Base-by-base conservation (phyloP, 1,284 basidiomycete species). In the Sporisorium reilianum region DNA sequence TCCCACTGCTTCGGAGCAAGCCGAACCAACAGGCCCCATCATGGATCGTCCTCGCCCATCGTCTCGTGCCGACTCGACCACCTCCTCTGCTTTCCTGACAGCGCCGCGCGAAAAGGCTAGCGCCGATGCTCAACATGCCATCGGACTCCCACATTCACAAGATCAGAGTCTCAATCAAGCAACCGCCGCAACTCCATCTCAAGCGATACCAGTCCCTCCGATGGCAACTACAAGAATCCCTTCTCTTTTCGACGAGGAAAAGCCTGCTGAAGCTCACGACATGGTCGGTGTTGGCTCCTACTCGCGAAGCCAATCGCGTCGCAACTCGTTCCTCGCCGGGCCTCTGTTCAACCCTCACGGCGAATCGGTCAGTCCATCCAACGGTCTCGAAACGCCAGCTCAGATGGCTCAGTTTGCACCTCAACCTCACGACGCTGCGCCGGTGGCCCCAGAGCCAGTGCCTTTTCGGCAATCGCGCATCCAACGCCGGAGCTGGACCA, bases 251-350 rank as follows among this genome's bases (percentile, higher is more conserved):
- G 50, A 61, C 16, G 36, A 52, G 12, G 23, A 36, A 8, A 44
- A 10, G 22, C 32, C 49, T 4, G 22, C 23, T 3, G 54, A 59
- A 23, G n/a, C 32, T 1, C 4, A 46, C 23, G 53, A 61, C 46
- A 80, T 80, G 78, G 78, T 71, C 9, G 78, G 78, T 18, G 59
- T 80, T 18, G 78, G 78, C 22, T 80, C 78, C 16, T 79, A 41
- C 45, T 67, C 63, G 5, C 62, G 77, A 12, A 70, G 57, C 30
- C 69, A 70, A 11, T 79, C 78, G 5, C 52, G 78, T 5, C 68
- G 75, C 42, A 79, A 79, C 42, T 79, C 78, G 16, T 57, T 74
- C 41, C 59, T 79, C n/a, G 71, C 25, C 7, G 57, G 53, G 5
- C 61, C 66, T 16, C 22, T 66, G 28, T 58, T 68, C 50, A 57